Conservation (phyloP, 2,329 filamentous ascomycete species). For the Blastomyces gilchristii region DNA sequence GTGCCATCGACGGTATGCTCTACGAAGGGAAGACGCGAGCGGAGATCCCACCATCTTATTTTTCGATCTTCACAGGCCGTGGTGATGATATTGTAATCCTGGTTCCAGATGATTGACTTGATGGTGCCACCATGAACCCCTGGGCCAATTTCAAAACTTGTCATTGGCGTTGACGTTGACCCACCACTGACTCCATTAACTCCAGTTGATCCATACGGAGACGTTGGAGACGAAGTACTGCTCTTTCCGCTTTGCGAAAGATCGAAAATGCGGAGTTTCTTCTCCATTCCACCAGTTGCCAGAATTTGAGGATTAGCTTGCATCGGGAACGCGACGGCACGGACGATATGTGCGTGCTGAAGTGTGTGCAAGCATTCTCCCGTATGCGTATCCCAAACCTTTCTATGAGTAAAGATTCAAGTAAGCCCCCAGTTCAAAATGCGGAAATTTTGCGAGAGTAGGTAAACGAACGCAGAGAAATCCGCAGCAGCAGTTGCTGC, state of each 20-base stretch:
- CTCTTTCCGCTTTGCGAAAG: constrained; percentile 49
- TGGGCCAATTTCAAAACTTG: constrained; percentile 76
- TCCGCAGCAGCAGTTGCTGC: constrained; percentile 92
- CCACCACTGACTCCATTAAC: constrained; percentile 24
- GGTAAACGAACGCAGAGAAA: constrained; percentile 69
- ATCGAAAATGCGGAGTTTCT: constrained; percentile 91
- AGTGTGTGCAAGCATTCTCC: constrained; percentile 81
- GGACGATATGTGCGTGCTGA: constrained; percentile 89
- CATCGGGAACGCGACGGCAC: constrained; percentile 79
- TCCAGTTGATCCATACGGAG: constrained; percentile 27
- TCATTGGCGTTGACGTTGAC: constrained; percentile 45
- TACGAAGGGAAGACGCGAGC: constrained; percentile 61
- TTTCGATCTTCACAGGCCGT: constrained; percentile 87
- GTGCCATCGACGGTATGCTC: constrained; percentile 71
- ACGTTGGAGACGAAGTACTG: constrained; percentile 31
- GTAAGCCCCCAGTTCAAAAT: constrained; percentile 5
- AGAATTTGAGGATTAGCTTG: constrained; percentile 68
- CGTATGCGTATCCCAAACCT: constrained; percentile 93
- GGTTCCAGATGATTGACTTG: constrained; percentile 93
- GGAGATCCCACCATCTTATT: constrained; percentile 88
- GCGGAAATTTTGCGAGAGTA: background rate
- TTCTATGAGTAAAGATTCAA: constrained; percentile 45
- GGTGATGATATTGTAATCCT: constrained; percentile 75
- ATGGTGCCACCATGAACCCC: constrained; percentile 78
- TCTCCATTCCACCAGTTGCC: constrained; percentile 90